Percentiles rank a stretch among this genome's conserved stretches.
These are phyloP conservation scores for Musa beccarii DNA, from an alignment of 176 grass and related monocot species.

Conservation along the genomic window DNA sequence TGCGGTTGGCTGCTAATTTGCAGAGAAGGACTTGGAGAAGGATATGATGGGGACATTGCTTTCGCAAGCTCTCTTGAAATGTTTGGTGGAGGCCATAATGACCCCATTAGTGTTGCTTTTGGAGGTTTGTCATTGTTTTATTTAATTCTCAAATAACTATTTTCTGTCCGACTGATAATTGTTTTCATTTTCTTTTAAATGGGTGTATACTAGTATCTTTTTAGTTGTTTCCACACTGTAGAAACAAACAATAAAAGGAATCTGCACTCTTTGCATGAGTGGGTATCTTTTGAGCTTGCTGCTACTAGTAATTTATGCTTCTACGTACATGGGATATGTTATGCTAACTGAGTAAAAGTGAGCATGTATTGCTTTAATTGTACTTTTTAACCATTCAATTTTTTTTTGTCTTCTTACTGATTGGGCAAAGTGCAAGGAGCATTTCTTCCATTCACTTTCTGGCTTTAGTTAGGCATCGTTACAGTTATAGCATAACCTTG, in stretches of 20 bases:
- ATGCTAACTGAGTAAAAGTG: too few species aligned
- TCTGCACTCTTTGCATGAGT: too few species aligned
- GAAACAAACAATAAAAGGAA: too few species aligned
- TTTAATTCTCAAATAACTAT: neutral
- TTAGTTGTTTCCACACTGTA: too few species aligned
- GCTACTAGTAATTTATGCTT: too few species aligned
- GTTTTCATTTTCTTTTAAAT: neutral
- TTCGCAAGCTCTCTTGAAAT: constrained; percentile 80
- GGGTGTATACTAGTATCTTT: too few species aligned
- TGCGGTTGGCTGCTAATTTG: constrained; percentile 8
- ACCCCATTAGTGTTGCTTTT: constrained; percentile 87
- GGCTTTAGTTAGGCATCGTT: neutral
- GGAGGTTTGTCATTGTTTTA: constrained; percentile 49
- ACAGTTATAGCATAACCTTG: too few species aligned
- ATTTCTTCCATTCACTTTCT: neutral
- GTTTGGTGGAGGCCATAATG: constrained; percentile 90
- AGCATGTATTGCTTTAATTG: neutral
- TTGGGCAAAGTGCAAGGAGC: neutral
- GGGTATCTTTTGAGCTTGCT: too few species aligned
- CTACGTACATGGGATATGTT: too few species aligned
- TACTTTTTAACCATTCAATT: neutral
- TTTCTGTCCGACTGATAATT: neutral
- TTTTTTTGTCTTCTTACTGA: neutral
- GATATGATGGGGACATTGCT: constrained; percentile 88
- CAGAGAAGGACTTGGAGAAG: constrained; percentile 90